Evolutionary conservation across 352 stramenopile genomes (phyloP).

Genomic region (Globisporangium emineosum): DNA sequence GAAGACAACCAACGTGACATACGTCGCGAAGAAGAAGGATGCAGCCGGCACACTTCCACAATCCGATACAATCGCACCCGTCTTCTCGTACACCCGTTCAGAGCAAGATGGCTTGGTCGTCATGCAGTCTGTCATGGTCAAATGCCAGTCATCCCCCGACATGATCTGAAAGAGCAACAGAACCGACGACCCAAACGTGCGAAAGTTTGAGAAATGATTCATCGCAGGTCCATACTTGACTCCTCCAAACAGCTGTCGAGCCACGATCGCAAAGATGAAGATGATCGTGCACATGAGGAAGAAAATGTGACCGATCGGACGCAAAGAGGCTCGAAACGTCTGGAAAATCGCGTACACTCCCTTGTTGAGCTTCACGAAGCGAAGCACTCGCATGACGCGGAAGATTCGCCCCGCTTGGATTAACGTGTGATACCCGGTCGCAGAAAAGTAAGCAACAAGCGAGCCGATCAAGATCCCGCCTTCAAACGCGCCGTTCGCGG

Average conservation of each 20-base stretch:
- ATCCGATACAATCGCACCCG: conserved; percentile 47
- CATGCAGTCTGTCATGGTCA: conserved; percentile 84
- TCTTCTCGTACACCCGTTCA: conserved; percentile 31
- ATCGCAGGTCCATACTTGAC: conserved; percentile 54
- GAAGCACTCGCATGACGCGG: conserved; percentile 73
- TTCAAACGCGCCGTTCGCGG: conserved; percentile 54
- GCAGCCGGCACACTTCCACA: conserved; percentile 46
- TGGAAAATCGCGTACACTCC: conserved; percentile 76
- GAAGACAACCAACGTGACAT: conserved; percentile 76
- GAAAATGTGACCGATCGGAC: conserved; percentile 72
- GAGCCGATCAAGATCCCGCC: conserved; percentile 59
- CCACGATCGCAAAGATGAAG: conserved; percentile 79
- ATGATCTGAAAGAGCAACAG: conserved; percentile 81
- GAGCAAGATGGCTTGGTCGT: conserved; percentile 49
- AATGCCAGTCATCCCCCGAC: conserved; percentile 77
- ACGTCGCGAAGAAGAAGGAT: conserved; percentile 65
- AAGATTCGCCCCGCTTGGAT: conserved; percentile 74
- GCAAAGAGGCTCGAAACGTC: conserved; percentile 66
- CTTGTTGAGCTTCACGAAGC: conserved; percentile 69
- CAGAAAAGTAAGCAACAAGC: conserved; percentile 60
- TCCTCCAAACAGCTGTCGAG: conserved; percentile 68
- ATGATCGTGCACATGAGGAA: conserved; percentile 82
- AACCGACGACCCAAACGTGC: conserved; percentile 54
- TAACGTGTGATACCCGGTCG: conserved; percentile 54
- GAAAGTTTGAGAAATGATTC: conserved; percentile 74